Evolutionary conservation across 129 eudicot genomes (phyloP), one percentile per base, ranked within the genome.

Genomic region (Lonicera japonica): DNA sequence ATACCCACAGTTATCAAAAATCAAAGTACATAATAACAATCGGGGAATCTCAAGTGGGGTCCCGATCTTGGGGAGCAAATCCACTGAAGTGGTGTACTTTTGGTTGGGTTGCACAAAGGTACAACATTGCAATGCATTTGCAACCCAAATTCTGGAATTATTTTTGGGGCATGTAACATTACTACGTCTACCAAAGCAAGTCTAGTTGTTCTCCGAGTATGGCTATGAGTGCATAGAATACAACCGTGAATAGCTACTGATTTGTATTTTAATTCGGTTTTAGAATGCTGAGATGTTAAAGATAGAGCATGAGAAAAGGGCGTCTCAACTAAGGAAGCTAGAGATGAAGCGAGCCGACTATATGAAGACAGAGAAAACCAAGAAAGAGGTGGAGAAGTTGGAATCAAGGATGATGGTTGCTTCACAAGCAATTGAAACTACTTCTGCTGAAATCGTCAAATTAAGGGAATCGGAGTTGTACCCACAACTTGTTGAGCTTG

Each of bases 401-500:
- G 99, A 92, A 56, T 92, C 99, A 24, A 77, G 77, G 61, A 76
- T 88, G 77, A 73, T 74, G 71, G 99, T 92, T 58, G 91, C 95
- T 24, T 58, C 83, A 10, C 95, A 85, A 21, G 92, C 86, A 25
- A 92, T 88, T 9, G 94, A 88, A 58, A 59, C 95, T 14, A 92
- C 87, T n/a, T 85, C 95, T 0, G 65, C 74, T 6, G 96, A 92
- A 68, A 92, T 88, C 59, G 69, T 85, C 69, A 88, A 92, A 57
- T 65, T 92, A 60, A 83, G 96, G 72, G 99, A 92, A 70, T 71
- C 84, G n/a, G 89, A 92, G 77, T 91, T 92, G 50, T 85, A 88
- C 72, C 95, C 99, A 1, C 96, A 92, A 53, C 96, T 92, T 43
- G 85, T 85, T 72, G 86, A 85, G 71, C 90, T 92, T 60, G 87